Percentiles rank a stretch among this genome's conserved stretches.
Evolutionary conservation across 2,329 filamentous ascomycete species (phyloP).

Genomic region (Zarea fungicola): DNA sequence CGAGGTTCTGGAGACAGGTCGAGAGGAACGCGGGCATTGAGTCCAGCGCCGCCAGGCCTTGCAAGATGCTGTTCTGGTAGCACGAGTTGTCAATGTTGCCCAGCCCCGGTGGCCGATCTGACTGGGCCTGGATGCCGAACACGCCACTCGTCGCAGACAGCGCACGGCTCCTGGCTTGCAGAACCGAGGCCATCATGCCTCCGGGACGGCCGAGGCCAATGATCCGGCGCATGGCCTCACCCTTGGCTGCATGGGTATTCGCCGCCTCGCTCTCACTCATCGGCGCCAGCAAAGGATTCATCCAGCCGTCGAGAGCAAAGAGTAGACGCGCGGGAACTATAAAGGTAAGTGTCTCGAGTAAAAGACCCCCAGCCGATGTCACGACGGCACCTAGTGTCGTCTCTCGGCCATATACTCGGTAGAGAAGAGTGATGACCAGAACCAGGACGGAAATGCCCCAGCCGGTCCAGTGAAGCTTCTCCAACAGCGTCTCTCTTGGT

Average conservation of each 20-base stretch:
- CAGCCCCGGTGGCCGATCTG: conserved; percentile 58
- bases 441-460: conserved; percentile 30
- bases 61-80: conserved; percentile 94
- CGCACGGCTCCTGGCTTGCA: conserved; percentile 52
- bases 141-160: conserved; percentile 46
- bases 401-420: conserved; percentile 30
- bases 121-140: conserved; percentile 32
- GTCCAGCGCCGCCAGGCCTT: conserved; percentile 71
- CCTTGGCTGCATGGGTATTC: conserved; percentile 54
- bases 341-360: conserved; percentile 58
- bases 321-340: conserved; percentile 52
- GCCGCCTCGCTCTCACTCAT: conserved; percentile 33
- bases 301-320: conserved; percentile 51
- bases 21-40: conserved; percentile 64
- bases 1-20: conserved; percentile 31
- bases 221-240: conserved; percentile 58
- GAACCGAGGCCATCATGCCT: conserved; percentile 51
- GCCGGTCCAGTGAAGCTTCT: conserved; percentile 30
- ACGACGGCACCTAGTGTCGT: conserved; percentile 24
- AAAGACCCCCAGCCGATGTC: conserved; percentile 32
- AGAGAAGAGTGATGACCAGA: conserved; percentile 28
- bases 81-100: conserved; percentile 94
- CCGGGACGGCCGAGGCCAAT: conserved; percentile 51
- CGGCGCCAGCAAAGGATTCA: conserved; percentile 40
- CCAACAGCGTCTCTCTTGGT: conserved; percentile 23